Conservation (phyloP, 1,284 basidiomycete species). For the Heterobasidion irregulare region DNA sequence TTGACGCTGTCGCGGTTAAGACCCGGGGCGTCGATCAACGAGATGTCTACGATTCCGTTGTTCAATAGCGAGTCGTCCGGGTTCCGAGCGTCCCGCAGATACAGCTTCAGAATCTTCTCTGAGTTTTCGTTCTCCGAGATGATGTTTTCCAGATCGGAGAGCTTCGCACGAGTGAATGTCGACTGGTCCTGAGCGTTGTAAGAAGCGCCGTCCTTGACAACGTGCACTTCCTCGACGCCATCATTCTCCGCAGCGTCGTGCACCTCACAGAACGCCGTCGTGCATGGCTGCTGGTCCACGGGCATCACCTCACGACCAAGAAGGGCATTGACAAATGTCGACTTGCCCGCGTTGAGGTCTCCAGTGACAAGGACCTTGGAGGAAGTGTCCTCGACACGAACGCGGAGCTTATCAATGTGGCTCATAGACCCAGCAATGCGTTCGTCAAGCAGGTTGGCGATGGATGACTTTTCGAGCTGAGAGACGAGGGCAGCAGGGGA, state of each 20-base stretch:
- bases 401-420: conserved; percentile 82
- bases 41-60: conserved; percentile 96
- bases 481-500: conserved; percentile 79
- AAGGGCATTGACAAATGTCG: conserved; percentile 95
- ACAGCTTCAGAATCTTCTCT: conserved; percentile 76
- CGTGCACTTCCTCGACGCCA: conserved; percentile 78
- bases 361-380: conserved; percentile 99
- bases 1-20: conserved; percentile 94
- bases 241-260: conserved; percentile 84
- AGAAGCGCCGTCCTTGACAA: conserved; percentile 58
- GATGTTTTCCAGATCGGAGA: conserved; percentile 75
- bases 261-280: conserved; percentile 96
- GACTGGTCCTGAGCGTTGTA: conserved; percentile 70
- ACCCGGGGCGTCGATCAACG: conserved; percentile 97
- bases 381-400: conserved; percentile 85
- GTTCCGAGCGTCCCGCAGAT: conserved; percentile 70
- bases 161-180: conserved; percentile 66
- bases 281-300: conserved; percentile 97
- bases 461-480: conserved; percentile 87
- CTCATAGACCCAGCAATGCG: conserved; percentile 71
- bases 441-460: conserved; percentile 88
- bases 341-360: conserved; percentile 98
- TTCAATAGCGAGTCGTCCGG: conserved; percentile 81
- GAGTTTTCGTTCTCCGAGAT: conserved; percentile 73
- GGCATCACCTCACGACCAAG: conserved; percentile 90